Percentiles rank a stretch among this genome's conserved stretches.
Conservation (phyloP, 148 eudicot species). For the Camellia japonica region DNA sequence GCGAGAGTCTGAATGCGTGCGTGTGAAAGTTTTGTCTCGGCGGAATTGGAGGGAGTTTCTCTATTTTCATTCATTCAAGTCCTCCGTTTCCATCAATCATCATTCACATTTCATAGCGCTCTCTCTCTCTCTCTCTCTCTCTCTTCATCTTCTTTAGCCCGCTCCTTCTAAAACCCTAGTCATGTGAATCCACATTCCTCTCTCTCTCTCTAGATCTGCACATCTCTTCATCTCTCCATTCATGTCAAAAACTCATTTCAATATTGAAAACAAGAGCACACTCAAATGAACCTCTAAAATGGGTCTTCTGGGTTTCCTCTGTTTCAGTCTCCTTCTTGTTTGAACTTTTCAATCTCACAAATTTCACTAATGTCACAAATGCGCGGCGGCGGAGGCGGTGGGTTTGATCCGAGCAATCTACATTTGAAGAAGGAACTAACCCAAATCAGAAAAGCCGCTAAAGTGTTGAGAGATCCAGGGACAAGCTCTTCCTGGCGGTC, state of each 20-base stretch:
- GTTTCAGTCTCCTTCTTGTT: background rate
- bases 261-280: background rate
- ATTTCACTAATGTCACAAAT: slow-evolving; percentile 22
- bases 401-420: slow-evolving; percentile 79
- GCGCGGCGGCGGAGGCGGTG: slow-evolving; percentile 24
- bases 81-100: no score
- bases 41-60: slow-evolving; percentile 28
- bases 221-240: background rate
- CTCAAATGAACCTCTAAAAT: no score
- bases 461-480: slow-evolving; percentile 85
- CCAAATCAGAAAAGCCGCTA: slow-evolving; percentile 86
- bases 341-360: slow-evolving; percentile 4
- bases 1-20: background rate
- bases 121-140: no score
- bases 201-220: slow-evolving; percentile 8
- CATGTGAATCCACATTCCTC: background rate
- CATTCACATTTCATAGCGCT: no score
- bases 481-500: slow-evolving; percentile 90
- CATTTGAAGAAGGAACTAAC: slow-evolving; percentile 93
- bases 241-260: background rate
- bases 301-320: background rate
- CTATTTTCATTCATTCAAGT: no score
- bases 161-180: slow-evolving; percentile 7
- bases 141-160: background rate
- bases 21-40: slow-evolving; percentile 17